Base-by-base conservation (phyloP, 2,329 filamentous ascomycete genomes). In the Xylariaceae sp. region DNA sequence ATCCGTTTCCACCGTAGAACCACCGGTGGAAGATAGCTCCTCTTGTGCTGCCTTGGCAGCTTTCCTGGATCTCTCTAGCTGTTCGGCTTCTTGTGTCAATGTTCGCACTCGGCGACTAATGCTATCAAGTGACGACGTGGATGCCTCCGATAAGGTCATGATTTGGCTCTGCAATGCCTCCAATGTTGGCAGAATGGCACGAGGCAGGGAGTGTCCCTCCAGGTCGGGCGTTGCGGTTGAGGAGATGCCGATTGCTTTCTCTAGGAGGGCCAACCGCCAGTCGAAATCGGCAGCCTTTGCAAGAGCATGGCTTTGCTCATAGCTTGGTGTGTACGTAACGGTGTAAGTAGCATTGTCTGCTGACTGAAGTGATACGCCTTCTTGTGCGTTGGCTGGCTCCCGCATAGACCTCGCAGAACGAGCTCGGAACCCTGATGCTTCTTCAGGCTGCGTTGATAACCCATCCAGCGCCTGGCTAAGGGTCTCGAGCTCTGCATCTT, bases 231-330 rank as follows among this genome's bases (percentile, higher is more conserved):
- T 76, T 10, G 83, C 80, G 0, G 85, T 83, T 19, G 85, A 84
- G 39, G 84, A 87, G 46, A 96, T 80, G 9, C 94, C 94, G 26
- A 99, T 80, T 1, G 85, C 81, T 61, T 84, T 84, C 74, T 99
- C 94, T 45, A 99, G 76, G 29, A 87, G 75, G 2, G 86, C 76
- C 18, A 99, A 81, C 5, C 94, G 84, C 29, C 83, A 80, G 67
- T 97, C 92, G 65, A 99, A 96, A 58, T 94, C 88, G 21, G 92
- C 89, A 6, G 89, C 87, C 69, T 91, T 88, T 32, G 85, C 83
- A 34, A 96, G 77, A 22, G 86, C 83, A 65, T 89, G 86, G 39
- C 77, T 85, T 66, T 86, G 79, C 62, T 86, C 81, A 61, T 84
- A 88, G 47, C 71, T 79, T 42, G 76, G 85, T 30, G 82, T 79